Evolutionary conservation across 805 yeast genomes (phyloP).

Genomic region (Saccharomycopsis guyanensis): DNA sequence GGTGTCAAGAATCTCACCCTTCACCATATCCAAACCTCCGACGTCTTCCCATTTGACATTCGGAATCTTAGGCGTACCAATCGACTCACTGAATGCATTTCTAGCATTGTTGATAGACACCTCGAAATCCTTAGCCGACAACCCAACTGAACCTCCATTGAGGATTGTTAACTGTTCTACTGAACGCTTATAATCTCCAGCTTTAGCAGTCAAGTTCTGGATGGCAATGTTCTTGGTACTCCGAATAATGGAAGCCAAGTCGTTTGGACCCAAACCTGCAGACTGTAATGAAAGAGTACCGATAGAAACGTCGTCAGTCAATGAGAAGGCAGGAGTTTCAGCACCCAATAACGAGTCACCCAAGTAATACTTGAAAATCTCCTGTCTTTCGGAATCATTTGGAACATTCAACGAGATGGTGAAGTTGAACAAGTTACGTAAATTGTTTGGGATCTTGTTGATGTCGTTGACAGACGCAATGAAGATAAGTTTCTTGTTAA

Average conservation of each 20-base stretch:
- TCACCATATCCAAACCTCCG: conserved; percentile 87
- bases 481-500: conserved; percentile 39
- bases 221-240: conserved; percentile 52
- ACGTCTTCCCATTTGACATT: conserved; percentile 95
- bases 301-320: conserved; percentile 46
- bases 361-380: conserved; percentile 50
- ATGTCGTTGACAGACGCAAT: conserved; percentile 63
- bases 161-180: conserved; percentile 35
- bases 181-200: conserved; percentile 31
- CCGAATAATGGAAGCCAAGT: conserved; percentile 61
- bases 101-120: conserved; percentile 74
- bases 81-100: conserved; percentile 82
- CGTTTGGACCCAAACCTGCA: conserved; percentile 88
- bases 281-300: conserved; percentile 68
- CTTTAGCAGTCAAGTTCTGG: neutral
- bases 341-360: conserved; percentile 24
- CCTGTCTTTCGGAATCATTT: conserved; percentile 60
- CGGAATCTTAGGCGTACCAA: conserved; percentile 96
- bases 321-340: conserved; percentile 1
- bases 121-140: conserved; percentile 57
- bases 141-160: conserved; percentile 46
- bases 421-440: conserved; percentile 66
- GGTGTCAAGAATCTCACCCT: conserved; percentile 89
- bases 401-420: conserved; percentile 76
- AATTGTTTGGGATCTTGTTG: conserved; percentile 56